Conservation (phyloP, 2,329 filamentous ascomycete genomes). For the Colletotrichum spaethianum region DNA sequence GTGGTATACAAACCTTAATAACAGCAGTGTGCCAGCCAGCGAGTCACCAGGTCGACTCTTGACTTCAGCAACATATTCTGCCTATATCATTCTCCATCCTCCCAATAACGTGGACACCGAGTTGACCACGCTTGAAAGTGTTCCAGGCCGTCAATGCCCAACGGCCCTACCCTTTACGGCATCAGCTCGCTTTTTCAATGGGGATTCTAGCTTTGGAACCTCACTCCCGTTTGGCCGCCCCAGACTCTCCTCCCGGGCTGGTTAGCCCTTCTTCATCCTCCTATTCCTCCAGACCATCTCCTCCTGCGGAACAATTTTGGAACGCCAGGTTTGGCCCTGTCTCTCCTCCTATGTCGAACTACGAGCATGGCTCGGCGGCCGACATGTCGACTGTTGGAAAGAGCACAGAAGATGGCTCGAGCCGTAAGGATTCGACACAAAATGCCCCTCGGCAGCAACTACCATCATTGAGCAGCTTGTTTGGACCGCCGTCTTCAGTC, state of each 20-base stretch:
- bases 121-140: neutral
- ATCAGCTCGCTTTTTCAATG: constrained; percentile 61
- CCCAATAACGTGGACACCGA: neutral
- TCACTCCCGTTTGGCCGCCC: constrained; percentile 64
- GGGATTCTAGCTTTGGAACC: constrained; percentile 67
- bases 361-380: constrained; percentile 64
- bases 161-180: constrained; percentile 16
- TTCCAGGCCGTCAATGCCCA: constrained; percentile 25
- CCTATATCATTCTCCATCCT: neutral
- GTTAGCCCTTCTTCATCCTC: constrained; percentile 66
- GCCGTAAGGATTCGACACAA: constrained; percentile 52
- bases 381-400: constrained; percentile 59
- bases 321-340: constrained; percentile 55
- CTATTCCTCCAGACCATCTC: constrained; percentile 60
- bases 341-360: constrained; percentile 71
- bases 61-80: neutral
- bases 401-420: constrained; percentile 54
- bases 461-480: constrained; percentile 70
- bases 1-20: constrained; percentile 33
- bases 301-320: constrained; percentile 62
- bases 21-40: constrained; percentile 19
- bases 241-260: constrained; percentile 69
- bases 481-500: constrained; percentile 62
- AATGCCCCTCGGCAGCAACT: constrained; percentile 61
- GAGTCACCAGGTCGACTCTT: neutral